Evolutionary conservation across 2,329 filamentous ascomycete genomes (phyloP).

Genomic region (Ascochyta pisi): DNA sequence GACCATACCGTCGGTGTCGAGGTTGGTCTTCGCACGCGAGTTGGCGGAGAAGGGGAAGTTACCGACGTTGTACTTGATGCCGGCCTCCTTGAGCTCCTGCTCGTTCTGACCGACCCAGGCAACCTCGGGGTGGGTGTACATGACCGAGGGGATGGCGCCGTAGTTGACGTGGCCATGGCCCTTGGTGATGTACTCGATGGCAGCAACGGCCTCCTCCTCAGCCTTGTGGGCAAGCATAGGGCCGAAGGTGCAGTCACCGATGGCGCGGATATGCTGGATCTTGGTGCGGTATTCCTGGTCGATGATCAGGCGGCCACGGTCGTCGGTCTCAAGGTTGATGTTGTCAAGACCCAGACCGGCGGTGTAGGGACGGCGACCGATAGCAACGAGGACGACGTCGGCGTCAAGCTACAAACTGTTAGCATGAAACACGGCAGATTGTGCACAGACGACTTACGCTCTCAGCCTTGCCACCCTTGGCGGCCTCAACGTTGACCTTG

Average conservation of each 20-base stretch:
- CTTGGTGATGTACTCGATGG: slow-evolving; percentile 97
- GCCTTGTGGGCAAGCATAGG: slow-evolving; percentile 99
- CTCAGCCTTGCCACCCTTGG: slow-evolving; percentile 96
- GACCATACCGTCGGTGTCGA: slow-evolving; percentile 93
- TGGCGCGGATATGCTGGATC: slow-evolving; percentile 93
- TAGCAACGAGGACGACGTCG: slow-evolving; percentile 94
- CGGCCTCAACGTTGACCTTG: slow-evolving; percentile 84
- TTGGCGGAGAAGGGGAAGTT: slow-evolving; percentile 98
- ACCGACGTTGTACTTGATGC: slow-evolving; percentile 90
- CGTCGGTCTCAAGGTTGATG: slow-evolving; percentile 88
- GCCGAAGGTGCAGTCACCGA: slow-evolving; percentile 95
- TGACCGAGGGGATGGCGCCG: slow-evolving; percentile 94
- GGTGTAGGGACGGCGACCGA: slow-evolving; percentile 95
- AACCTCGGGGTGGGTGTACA: slow-evolving; percentile 99
- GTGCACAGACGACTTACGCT: slow-evolving; percentile 64
- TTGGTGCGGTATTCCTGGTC: slow-evolving; percentile 99
- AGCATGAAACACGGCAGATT: not conserved
- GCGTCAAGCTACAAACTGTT: slow-evolving; percentile 73
- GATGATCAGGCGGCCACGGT: slow-evolving; percentile 92
- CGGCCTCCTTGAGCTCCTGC: slow-evolving; percentile 88
- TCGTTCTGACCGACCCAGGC: slow-evolving; percentile 99
- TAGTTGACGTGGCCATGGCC: slow-evolving; percentile 99
- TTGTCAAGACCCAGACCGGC: slow-evolving; percentile 91
- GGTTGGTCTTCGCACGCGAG: slow-evolving; percentile 97
- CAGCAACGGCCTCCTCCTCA: slow-evolving; percentile 95